These are phyloP conservation scores for Populus tomentosa DNA, from an alignment of 441 rosid genomes.

Conservation along the genomic window DNA sequence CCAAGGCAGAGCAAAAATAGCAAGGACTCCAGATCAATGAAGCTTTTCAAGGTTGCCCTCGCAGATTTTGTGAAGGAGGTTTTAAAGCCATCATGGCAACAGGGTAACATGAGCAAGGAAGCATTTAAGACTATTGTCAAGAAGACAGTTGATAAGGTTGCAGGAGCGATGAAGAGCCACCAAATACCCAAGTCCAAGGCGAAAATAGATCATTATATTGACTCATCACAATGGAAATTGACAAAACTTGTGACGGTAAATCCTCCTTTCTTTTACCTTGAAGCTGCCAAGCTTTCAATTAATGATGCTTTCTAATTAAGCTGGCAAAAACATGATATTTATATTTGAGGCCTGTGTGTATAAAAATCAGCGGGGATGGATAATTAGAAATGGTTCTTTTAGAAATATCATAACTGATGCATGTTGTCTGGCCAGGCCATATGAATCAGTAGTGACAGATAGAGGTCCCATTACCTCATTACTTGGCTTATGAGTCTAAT, in stretches of 20 bases:
- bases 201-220: slow-evolving; percentile 77
- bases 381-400: neutral
- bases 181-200: slow-evolving; percentile 73
- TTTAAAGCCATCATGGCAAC: slow-evolving; percentile 84
- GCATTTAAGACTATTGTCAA: slow-evolving; percentile 89
- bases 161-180: slow-evolving; percentile 61
- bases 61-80: slow-evolving; percentile 88
- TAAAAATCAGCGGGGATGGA: too few species aligned
- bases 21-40: slow-evolving; percentile 63
- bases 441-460: neutral
- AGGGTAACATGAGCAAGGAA: slow-evolving; percentile 96
- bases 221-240: slow-evolving; percentile 63
- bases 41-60: slow-evolving; percentile 64
- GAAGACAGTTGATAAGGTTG: slow-evolving; percentile 32
- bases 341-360: neutral
- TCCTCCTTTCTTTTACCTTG: slow-evolving; percentile 7
- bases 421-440: neutral
- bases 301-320: neutral
- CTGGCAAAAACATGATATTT: neutral
- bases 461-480: neutral
- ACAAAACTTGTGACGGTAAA: slow-evolving; percentile 90
- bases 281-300: neutral
- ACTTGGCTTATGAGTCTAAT: neutral
- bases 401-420: neutral
- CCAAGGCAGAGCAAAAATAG: slow-evolving; percentile 45